Evolutionary conservation across 2,329 filamentous ascomycete species (phyloP).

Genomic region (Botrytis galanthina): DNA sequence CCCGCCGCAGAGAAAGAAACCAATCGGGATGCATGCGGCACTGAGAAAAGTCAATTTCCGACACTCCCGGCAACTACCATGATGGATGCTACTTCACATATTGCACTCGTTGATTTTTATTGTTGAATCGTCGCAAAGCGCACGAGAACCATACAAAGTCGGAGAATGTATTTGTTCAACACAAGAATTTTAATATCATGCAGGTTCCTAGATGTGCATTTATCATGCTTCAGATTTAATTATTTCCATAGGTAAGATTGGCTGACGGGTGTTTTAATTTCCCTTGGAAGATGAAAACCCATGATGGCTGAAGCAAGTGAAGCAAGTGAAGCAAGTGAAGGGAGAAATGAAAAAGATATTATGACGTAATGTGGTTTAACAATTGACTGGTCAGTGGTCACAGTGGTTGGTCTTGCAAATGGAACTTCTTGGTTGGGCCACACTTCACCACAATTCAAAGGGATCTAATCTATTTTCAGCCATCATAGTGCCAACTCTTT

Average conservation of each 20-base stretch:
- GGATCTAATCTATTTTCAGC: background rate
- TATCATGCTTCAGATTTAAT: background rate
- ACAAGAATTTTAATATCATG: background rate
- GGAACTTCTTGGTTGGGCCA: constrained; percentile 6
- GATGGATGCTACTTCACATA: background rate
- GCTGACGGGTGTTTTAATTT: background rate
- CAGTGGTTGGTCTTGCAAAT: background rate
- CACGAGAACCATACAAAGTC: background rate
- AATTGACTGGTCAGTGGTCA: background rate
- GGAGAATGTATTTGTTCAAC: background rate
- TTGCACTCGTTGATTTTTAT: too few species aligned
- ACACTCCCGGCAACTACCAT: background rate
- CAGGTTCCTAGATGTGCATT: background rate
- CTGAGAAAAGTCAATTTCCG: background rate
- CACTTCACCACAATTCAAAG: background rate
- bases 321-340: background rate
- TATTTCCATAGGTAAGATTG: background rate
- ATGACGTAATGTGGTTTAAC: constrained; percentile 1
- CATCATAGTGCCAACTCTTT: background rate
- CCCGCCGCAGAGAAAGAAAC: background rate
- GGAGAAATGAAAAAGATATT: background rate
- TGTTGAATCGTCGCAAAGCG: background rate
- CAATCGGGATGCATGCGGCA: constrained; percentile 3
- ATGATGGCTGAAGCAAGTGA: background rate
- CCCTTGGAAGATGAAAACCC: background rate